phyloP scores from a whole-genome alignment of 2,329 filamentous ascomycete species.

The Aspergillus quadrilineatus region DNA sequence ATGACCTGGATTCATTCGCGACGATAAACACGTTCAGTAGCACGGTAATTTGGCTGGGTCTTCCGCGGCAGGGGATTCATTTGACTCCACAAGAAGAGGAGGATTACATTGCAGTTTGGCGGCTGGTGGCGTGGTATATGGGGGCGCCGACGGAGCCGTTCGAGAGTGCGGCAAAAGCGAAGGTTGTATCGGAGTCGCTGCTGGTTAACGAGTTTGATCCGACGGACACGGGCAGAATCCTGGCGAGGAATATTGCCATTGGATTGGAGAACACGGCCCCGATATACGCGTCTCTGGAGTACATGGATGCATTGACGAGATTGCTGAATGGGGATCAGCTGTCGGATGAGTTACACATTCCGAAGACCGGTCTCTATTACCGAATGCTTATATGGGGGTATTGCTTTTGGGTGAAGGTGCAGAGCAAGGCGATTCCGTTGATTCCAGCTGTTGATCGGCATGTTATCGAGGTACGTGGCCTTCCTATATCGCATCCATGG shows the following conservation, averaged over 20 bases:
- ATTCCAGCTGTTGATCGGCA: constrained; percentile 50
- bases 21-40: constrained; percentile 70
- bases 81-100: constrained; percentile 59
- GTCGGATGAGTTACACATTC: constrained; percentile 59
- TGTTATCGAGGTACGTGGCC: constrained; percentile 49
- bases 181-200: constrained; percentile 64
- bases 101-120: constrained; percentile 74
- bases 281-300: constrained; percentile 61
- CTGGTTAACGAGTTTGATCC: constrained; percentile 66
- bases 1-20: constrained; percentile 70
- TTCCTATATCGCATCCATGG: background rate
- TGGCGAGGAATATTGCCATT: constrained; percentile 73
- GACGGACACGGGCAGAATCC: constrained; percentile 58
- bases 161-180: constrained; percentile 55
- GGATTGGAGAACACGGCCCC: constrained; percentile 65
- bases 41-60: constrained; percentile 63
- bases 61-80: constrained; percentile 71
- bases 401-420: constrained; percentile 49
- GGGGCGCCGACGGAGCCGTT: constrained; percentile 66
- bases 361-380: constrained; percentile 57
- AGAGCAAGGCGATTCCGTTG: constrained; percentile 1
- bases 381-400: constrained; percentile 61
- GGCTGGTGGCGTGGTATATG: constrained; percentile 69
- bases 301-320: constrained; percentile 65
- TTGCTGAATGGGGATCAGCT: constrained; percentile 69